Conservation (phyloP, 2,329 filamentous ascomycete genomes). For the Sporothrix protearum region DNA sequence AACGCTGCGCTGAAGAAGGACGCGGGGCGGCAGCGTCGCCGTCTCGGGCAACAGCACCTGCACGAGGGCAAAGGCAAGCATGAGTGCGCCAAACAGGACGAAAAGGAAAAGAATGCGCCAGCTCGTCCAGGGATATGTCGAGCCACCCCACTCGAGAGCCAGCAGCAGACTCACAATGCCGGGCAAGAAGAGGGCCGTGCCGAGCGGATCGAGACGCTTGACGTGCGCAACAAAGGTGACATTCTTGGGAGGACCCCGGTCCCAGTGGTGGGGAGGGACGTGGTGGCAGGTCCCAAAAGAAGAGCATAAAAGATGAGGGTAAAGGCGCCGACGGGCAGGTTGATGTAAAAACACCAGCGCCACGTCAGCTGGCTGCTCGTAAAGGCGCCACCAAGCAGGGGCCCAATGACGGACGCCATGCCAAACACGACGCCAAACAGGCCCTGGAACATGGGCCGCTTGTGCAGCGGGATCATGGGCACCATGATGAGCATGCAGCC, state of each 20-base stretch:
- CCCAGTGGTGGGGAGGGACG: background rate
- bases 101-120: constrained; percentile 37
- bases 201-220: constrained; percentile 34
- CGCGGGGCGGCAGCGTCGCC: constrained; percentile 40
- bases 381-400: constrained; percentile 41
- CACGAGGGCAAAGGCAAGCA: constrained; percentile 33
- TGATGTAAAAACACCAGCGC: constrained; percentile 43
- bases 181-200: constrained; percentile 29
- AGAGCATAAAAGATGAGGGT: constrained; percentile 33
- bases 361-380: constrained; percentile 37
- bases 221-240: constrained; percentile 29
- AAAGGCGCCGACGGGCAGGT: constrained; percentile 39
- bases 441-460: constrained; percentile 38
- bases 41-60: constrained; percentile 35
- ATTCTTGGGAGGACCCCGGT: background rate
- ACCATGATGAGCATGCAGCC: constrained; percentile 38
- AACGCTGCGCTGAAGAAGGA: constrained; percentile 35
- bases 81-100: constrained; percentile 31
- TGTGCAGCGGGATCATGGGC: constrained; percentile 36
- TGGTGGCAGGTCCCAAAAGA: constrained; percentile 34
- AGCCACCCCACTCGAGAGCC: constrained; percentile 44
- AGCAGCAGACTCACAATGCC: constrained; percentile 43
- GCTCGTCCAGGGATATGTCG: constrained; percentile 35
- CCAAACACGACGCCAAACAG: constrained; percentile 39
- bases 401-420: constrained; percentile 37